Percentiles rank a stretch among this genome's conserved stretches.
phyloP scores from a whole-genome alignment of 176 grass and related monocot genomes.

The Aegilops bicornis region DNA sequence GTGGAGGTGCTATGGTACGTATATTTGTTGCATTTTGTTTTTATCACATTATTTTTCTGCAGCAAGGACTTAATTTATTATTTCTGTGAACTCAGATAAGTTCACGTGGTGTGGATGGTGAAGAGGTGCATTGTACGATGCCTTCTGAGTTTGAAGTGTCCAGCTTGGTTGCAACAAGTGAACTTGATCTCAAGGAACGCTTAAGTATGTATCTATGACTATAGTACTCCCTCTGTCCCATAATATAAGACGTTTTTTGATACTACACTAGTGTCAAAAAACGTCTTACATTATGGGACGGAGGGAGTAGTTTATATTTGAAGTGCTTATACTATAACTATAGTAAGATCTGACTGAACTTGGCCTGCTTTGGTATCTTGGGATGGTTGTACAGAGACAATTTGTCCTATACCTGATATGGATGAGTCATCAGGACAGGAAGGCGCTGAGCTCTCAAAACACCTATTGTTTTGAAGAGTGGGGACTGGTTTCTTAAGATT shows the following conservation, averaged over 20 bases:
- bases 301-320: neutral
- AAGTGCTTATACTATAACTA: neutral
- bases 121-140: conserved; percentile 56
- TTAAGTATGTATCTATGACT: conserved; percentile 47
- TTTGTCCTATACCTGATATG: conserved; percentile 62
- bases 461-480: conserved; percentile 72
- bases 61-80: neutral
- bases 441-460: conserved; percentile 67
- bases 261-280: no score
- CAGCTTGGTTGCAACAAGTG: conserved; percentile 56
- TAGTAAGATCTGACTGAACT: neutral
- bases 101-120: conserved; percentile 67
- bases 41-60: neutral
- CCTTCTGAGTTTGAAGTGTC: conserved; percentile 58
- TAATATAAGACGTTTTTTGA: no score
- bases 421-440: conserved; percentile 48
- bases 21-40: neutral
- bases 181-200: conserved; percentile 50
- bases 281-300: no score
- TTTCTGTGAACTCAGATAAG: conserved; percentile 50
- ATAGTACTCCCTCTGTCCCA: neutral
- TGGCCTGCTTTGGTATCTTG: neutral
- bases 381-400: conserved; percentile 54
- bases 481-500: conserved; percentile 79
- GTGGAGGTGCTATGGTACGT: conserved; percentile 77